These are phyloP conservation scores for Trametes meyenii DNA, from an alignment of 768 basidiomycete genomes.

Conservation along the genomic window DNA sequence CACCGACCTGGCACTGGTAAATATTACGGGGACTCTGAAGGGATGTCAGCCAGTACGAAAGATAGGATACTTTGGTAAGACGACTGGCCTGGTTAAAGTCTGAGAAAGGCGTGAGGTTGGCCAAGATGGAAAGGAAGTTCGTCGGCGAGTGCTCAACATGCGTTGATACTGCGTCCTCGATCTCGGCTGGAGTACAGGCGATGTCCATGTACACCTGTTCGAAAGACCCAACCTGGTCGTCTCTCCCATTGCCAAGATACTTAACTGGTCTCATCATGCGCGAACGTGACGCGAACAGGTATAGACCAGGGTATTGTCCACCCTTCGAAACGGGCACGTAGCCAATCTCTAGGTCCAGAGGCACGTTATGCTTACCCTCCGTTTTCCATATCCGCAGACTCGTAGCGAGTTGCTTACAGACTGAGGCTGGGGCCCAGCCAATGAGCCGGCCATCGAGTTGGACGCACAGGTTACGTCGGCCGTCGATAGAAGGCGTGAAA, in stretches of 20 bases:
- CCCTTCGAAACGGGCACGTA: slow-evolving; percentile 82
- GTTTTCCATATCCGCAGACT: slow-evolving; percentile 95
- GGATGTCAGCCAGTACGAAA: neutral
- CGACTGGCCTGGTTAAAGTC: slow-evolving; percentile 92
- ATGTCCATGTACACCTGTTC: slow-evolving; percentile 99
- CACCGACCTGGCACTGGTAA: slow-evolving; percentile 84
- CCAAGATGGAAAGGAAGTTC: slow-evolving; percentile 94
- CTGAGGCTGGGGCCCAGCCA: slow-evolving; percentile 82
- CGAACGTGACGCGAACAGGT: slow-evolving; percentile 82
- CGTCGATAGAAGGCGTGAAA: slow-evolving; percentile 80
- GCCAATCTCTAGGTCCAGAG: slow-evolving; percentile 94
- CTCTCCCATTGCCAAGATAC: slow-evolving; percentile 79
- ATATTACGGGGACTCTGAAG: slow-evolving; percentile 84
- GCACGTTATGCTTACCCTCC: slow-evolving; percentile 76
- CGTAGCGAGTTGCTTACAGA: slow-evolving; percentile 80
- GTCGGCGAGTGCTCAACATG: slow-evolving; percentile 96
- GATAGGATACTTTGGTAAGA: slow-evolving; percentile 10
- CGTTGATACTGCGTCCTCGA: slow-evolving; percentile 70
- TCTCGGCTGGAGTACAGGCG: slow-evolving; percentile 86
- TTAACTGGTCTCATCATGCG: slow-evolving; percentile 99
- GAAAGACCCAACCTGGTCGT: slow-evolving; percentile 93
- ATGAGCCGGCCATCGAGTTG: slow-evolving; percentile 96
- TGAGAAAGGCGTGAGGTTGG: slow-evolving; percentile 97
- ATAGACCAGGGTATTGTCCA: slow-evolving; percentile 96
- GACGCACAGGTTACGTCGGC: slow-evolving; percentile 78